Conservation (phyloP, 768 basidiomycete genomes). For the Podaxis sp. region DNA sequence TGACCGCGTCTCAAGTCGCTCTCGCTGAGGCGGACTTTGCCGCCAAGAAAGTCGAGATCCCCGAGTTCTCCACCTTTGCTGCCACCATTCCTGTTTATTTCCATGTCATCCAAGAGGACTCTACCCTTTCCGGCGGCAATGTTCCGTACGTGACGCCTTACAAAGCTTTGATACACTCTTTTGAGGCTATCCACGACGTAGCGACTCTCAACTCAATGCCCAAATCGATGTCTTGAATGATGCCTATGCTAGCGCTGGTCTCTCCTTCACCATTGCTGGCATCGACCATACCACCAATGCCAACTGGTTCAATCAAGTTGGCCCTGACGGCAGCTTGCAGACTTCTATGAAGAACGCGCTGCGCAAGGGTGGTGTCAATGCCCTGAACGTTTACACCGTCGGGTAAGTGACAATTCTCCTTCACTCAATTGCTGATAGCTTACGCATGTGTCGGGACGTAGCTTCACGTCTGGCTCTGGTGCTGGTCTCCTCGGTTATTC, state of each 20-base stretch:
- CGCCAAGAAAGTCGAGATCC: conserved; percentile 30
- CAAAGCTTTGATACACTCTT: background rate
- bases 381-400: conserved; percentile 51
- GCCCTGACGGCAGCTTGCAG: conserved; percentile 33
- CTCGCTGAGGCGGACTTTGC: conserved; percentile 40
- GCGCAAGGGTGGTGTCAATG: conserved; percentile 35
- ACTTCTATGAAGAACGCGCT: conserved; percentile 47
- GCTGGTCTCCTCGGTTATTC: conserved; percentile 51
- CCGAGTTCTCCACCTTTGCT: background rate
- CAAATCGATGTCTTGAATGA: conserved; percentile 42
- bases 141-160: conserved; percentile 30
- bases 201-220: conserved; percentile 32
- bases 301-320: conserved; percentile 47
- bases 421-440: background rate
- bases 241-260: conserved; percentile 36
- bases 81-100: conserved; percentile 25
- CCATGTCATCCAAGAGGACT: conserved; percentile 31
- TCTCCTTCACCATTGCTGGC: conserved; percentile 37
- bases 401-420: conserved; percentile 30
- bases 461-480: conserved; percentile 36
- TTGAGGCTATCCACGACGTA: conserved; percentile 11
- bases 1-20: conserved; percentile 32
- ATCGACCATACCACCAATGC: conserved; percentile 41
- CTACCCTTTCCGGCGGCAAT: conserved; percentile 33
- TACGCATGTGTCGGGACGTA: conserved; percentile 13